Conservation (phyloP, 345 rosid species). For the sweet orange (Citrus sinensis) region DNA sequence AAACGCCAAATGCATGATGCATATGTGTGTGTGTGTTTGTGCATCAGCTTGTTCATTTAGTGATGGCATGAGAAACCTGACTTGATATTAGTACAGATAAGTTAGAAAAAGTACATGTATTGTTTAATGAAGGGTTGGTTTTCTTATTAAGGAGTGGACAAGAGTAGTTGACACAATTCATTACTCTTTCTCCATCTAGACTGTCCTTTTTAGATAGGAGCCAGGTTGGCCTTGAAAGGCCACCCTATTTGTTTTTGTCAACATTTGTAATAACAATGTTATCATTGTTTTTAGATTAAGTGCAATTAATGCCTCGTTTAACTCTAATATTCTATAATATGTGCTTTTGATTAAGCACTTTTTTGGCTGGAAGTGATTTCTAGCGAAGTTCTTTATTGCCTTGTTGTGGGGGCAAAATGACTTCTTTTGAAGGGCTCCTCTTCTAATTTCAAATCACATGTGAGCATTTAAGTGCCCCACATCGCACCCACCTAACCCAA, state of each 20-base stretch:
- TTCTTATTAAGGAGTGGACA: slow-evolving; percentile 16
- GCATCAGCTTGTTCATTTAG: not conserved
- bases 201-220: slow-evolving; percentile 1
- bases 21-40: not conserved
- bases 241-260: not conserved
- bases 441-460: slow-evolving; percentile 24
- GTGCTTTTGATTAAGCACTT: not conserved
- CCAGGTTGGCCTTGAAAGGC: slow-evolving; percentile 8
- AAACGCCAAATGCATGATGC: not conserved
- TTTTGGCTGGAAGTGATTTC: slow-evolving; percentile 12
- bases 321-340: not conserved
- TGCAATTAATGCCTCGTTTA: not conserved
- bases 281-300: not conserved
- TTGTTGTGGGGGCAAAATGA: slow-evolving; percentile 4
- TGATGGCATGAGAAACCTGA: slow-evolving; percentile 1
- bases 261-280: not conserved
- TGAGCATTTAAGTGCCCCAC: slow-evolving; percentile 21
- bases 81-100: not conserved
- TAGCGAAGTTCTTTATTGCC: not conserved
- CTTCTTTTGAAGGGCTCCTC: not conserved
- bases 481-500: not conserved
- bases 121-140: slow-evolving; percentile 31
- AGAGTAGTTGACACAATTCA: slow-evolving; percentile 37
- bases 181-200: slow-evolving; percentile 1
- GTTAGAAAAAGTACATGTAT: slow-evolving; percentile 16